Base-by-base conservation (phyloP, 164 flowering plant genomes). In the Annona squamosa region DNA sequence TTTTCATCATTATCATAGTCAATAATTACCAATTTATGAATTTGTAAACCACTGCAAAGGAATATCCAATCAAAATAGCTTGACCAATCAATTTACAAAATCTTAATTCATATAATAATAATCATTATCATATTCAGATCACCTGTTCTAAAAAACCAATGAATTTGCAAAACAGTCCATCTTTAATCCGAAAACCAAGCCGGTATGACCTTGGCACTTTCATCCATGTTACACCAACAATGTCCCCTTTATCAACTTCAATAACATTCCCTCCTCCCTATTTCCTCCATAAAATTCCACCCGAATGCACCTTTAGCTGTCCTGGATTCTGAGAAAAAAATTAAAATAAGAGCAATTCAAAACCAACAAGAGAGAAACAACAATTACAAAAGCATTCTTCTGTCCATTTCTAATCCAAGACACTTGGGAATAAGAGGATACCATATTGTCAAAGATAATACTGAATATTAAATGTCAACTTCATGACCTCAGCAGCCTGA, bases 71-170 rank as follows among this genome's bases (percentile, higher is more conserved):
- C 37, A 26, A 26, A 26, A 26, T 26, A 26, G 37, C 1, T 1
- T 26, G 37, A 26, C 37, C 37, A 26, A 1, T 26, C 37, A 26
- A 26, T 26, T 26, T 26, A 26, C 37, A 26, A 26, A 26, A 26
- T 26, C 37, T 26, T 26, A 26, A 26, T 26, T 26, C 37, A 26
- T 26, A 26, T 26, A 26, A 26, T 26, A 26, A 26, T 26, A 26
- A 26, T 26, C 37, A 26, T 26, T 26, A 26, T 26, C 37, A 26
- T 6, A 0, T 26, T 26, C 37, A 26, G 37, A 65, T 26, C 70
- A 90, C 98, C 97, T 89, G 94, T 46, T 96, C 98, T 12, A 92
- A 89, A 48, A 96, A 93, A 43, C 98, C 98, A 41, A 84, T 90
- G 80, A 96, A 96, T 80, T 96, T 96, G 83, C 88, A 93, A 65